Evolutionary conservation across 1,139 yeast genomes (phyloP).

Genomic region (Debaryomycetaceae sp.): DNA sequence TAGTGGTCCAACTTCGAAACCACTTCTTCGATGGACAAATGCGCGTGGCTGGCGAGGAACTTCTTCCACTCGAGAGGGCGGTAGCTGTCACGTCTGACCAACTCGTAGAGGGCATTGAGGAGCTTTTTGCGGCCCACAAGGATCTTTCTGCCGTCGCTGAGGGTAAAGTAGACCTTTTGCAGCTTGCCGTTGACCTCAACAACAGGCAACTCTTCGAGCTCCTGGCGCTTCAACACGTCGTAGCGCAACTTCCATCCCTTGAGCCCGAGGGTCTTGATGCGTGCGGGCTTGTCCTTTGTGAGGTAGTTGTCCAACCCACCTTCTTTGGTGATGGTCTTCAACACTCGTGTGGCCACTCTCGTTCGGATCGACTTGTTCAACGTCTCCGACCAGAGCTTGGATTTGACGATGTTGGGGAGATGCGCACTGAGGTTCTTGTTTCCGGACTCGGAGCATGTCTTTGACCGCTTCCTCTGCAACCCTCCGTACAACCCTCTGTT

Average conservation of each 20-base stretch:
- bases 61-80: conserved; percentile 42
- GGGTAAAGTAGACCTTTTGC: conserved; percentile 48
- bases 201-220: conserved; percentile 21
- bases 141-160: conserved; percentile 46
- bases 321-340: conserved; percentile 83
- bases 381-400: conserved; percentile 81
- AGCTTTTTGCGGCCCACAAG: conserved; percentile 64
- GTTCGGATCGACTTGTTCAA: conserved; percentile 54
- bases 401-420: conserved; percentile 74
- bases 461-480: conserved; percentile 71
- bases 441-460: conserved; percentile 70
- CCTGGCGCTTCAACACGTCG: conserved; percentile 49
- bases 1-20: conserved; percentile 35
- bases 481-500: conserved; percentile 92
- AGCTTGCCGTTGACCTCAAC: conserved; percentile 30
- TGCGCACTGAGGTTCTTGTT: conserved; percentile 76
- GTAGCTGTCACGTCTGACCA: conserved; percentile 47
- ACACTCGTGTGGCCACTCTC: conserved; percentile 74
- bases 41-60: conserved; percentile 40
- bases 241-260: conserved; percentile 88
- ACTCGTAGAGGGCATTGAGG: conserved; percentile 50
- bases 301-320: conserved; percentile 92
- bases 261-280: conserved; percentile 89
- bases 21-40: conserved; percentile 40
- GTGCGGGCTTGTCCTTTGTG: conserved; percentile 80